phyloP scores from a whole-genome alignment of 345 rosid genomes.

The Nasturtium officinale region DNA sequence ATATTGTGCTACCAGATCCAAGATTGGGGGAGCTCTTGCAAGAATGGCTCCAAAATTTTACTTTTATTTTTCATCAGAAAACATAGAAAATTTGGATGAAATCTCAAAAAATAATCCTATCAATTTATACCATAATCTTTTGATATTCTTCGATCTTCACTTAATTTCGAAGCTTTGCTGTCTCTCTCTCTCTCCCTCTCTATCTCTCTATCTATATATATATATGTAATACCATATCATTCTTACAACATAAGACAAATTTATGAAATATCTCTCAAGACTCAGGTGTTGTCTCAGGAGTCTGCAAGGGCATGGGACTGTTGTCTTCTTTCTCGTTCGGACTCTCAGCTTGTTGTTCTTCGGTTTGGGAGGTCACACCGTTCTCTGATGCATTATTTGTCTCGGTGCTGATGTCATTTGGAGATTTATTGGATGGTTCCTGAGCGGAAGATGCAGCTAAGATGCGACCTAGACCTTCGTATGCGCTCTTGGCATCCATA shows the following conservation, averaged over 20 bases:
- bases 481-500: constrained; percentile 71
- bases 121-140: constrained; percentile 13
- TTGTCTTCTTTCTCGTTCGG: constrained; percentile 40
- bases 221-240: not conserved
- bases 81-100: not conserved
- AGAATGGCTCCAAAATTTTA: not conserved
- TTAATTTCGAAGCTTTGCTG: not conserved
- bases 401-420: constrained; percentile 12
- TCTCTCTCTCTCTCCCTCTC: not conserved
- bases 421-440: constrained; percentile 55
- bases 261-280: constrained; percentile 19
- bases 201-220: not conserved
- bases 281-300: constrained; percentile 32
- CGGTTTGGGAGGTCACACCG: constrained; percentile 50
- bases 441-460: constrained; percentile 55
- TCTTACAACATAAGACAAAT: constrained; percentile 16
- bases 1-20: not conserved
- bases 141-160: not conserved
- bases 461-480: constrained; percentile 64
- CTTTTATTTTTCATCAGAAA: not conserved
- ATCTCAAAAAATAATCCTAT: not conserved
- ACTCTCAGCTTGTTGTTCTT: constrained; percentile 37
- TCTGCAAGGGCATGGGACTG: constrained; percentile 18
- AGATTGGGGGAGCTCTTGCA: not conserved
- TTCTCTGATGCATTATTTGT: constrained; percentile 48